Conservation (phyloP, 2,329 filamentous ascomycete species). For the Aspergillus hiratsukae region DNA sequence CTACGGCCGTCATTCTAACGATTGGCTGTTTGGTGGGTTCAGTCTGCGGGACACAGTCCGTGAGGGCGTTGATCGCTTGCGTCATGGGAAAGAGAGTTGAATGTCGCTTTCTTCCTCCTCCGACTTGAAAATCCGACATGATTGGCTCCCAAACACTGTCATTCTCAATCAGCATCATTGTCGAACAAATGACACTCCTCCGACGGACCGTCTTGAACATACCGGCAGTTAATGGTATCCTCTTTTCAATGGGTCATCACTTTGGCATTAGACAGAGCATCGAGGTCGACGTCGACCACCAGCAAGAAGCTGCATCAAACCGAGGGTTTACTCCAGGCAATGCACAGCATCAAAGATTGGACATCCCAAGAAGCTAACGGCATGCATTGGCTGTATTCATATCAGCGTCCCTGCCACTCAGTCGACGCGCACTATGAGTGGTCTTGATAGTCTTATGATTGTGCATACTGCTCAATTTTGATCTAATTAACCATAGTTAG, state of each 20-base stretch:
- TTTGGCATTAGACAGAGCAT: not conserved
- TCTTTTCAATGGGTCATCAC: not conserved
- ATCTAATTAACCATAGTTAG: not conserved
- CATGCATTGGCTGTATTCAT: not conserved
- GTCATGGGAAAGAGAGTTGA: slow-evolving; percentile 26
- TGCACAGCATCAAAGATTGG: not conserved
- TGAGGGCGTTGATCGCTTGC: slow-evolving; percentile 37
- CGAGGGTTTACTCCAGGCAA: not conserved
- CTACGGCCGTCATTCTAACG: slow-evolving; percentile 47
- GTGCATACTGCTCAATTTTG: not conserved
- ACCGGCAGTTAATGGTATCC: not conserved
- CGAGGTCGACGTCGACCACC: not conserved
- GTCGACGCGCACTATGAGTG: not conserved
- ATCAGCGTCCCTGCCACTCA: not conserved
- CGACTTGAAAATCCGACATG: not conserved
- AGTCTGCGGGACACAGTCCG: slow-evolving; percentile 44
- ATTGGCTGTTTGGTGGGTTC: slow-evolving; percentile 50
- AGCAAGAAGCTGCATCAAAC: not conserved
- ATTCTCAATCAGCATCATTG: not conserved
- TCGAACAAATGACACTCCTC: not conserved
- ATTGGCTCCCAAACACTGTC: too few species aligned
- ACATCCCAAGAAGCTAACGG: not conserved
- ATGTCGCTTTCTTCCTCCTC: not conserved
- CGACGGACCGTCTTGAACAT: not conserved
- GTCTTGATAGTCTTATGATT: not conserved